Evolutionary conservation across 495 filamentous ascomycete genomes (phyloP).

Genomic region (Usnea hakonensis): DNA sequence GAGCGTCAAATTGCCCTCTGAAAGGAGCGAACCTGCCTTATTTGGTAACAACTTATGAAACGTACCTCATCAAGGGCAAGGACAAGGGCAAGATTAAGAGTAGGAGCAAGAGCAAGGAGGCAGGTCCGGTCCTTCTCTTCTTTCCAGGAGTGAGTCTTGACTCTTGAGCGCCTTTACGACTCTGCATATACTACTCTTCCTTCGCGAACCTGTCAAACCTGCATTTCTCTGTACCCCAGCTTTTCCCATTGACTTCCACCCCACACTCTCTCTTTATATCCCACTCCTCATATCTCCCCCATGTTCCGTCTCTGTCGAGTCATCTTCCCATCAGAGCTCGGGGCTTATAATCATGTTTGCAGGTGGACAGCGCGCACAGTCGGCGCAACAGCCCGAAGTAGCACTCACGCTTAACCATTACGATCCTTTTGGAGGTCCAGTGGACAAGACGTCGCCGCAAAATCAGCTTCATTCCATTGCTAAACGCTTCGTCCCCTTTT

Average conservation of each 20-base stretch:
- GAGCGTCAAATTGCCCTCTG: neutral
- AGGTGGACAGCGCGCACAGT: conserved; percentile 6
- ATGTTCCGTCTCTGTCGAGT: neutral
- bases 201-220: conserved; percentile 4
- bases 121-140: conserved; percentile 8
- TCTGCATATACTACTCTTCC: neutral
- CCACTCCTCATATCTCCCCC: neutral
- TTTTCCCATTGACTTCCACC: neutral
- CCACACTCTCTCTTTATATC: neutral
- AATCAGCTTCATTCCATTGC: conserved; percentile 11
- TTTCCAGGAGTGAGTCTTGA: conserved; percentile 8
- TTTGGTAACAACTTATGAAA: conserved; percentile 3
- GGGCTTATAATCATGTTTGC: conserved; percentile 17
- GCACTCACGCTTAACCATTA: conserved; percentile 6
- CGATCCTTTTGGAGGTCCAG: conserved; percentile 10
- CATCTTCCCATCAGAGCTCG: neutral
- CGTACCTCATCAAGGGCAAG: conserved; percentile 3
- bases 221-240: conserved; percentile 7
- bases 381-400: conserved; percentile 1
- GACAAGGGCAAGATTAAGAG: conserved; percentile 12
- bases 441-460: neutral
- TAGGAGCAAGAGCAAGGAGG: conserved; percentile 12
- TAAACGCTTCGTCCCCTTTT: conserved; percentile 8
- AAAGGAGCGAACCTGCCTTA: neutral
- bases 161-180: neutral